phyloP scores from a whole-genome alignment of 345 rosid species.

The Citrus unshiu region DNA sequence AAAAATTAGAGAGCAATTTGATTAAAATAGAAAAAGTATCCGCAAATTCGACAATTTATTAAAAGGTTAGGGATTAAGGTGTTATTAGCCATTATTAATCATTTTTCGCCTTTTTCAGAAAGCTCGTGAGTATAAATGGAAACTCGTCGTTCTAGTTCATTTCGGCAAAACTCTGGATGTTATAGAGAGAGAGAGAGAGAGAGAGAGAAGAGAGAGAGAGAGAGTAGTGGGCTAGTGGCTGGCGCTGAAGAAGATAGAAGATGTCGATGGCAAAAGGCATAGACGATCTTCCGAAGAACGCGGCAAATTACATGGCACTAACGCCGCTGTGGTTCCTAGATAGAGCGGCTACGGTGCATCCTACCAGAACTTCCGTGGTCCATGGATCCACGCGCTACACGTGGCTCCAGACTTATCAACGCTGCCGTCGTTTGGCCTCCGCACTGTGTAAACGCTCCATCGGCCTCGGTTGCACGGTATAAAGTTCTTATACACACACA shows the following conservation, averaged over 20 bases:
- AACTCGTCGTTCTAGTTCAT: no score
- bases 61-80: no score
- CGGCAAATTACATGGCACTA: constrained; percentile 79
- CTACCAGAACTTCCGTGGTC: constrained; percentile 57
- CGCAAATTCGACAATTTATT: accelerated
- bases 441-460: constrained; percentile 63
- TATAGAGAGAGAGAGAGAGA: no score
- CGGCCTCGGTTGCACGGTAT: constrained; percentile 76
- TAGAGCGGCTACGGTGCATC: constrained; percentile 82
- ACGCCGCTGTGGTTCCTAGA: constrained; percentile 90
- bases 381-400: constrained; percentile 68
- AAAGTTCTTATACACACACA: no score
- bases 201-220: no score
- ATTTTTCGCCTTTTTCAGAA: accelerated
- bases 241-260: background rate
- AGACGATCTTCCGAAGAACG: constrained; percentile 79
- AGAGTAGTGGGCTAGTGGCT: no score
- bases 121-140: no score
- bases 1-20: no score
- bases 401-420: constrained; percentile 76
- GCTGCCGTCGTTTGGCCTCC: constrained; percentile 86
- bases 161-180: no score
- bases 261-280: constrained; percentile 47
- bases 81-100: no score
- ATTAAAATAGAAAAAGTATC: no score